A percentile compares a stretch with the other conserved stretches of the same genome.
Conservation (phyloP, 2,329 filamentous ascomycete genomes). For the Beauveria rudraprayagi region DNA sequence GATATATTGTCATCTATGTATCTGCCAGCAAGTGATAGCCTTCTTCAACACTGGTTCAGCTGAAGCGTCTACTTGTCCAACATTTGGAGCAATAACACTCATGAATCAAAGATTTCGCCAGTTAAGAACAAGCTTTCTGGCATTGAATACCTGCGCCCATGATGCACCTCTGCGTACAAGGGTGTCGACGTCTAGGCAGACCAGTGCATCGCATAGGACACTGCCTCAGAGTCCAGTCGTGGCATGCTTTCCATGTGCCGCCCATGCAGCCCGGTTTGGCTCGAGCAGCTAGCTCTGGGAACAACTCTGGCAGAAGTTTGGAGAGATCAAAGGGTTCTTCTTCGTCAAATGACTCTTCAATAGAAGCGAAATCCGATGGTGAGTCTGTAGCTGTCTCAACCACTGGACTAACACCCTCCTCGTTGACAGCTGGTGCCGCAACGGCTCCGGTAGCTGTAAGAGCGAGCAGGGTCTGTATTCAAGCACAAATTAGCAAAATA, state of each 20-base stretch:
- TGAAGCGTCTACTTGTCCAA: neutral
- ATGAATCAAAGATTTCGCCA: too few relatives aligned
- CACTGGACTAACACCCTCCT: neutral
- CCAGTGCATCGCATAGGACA: constrained; percentile 1
- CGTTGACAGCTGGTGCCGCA: neutral
- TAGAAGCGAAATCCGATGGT: neutral
- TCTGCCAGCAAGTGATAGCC: neutral
- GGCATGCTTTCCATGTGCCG: neutral
- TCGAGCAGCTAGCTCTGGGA: neutral
- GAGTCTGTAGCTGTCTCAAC: neutral
- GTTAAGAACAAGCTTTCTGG: neutral
- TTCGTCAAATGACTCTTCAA: neutral
- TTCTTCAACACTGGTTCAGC: neutral
- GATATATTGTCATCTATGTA: neutral
- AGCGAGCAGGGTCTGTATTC: neutral
- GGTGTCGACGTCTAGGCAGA: constrained; percentile 26
- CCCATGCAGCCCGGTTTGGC: constrained; percentile 3
- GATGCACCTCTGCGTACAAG: constrained; percentile 21
- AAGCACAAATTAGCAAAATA: neutral
- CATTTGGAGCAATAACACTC: neutral
- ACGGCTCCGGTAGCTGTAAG: neutral
- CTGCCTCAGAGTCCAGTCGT: constrained; percentile 1
- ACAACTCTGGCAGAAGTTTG: neutral
- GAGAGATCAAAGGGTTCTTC: neutral
- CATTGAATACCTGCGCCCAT: neutral